These are phyloP conservation scores for Saccharomyces hybrid DNA, from an alignment of 1,139 yeast species.

Conservation along the genomic window DNA sequence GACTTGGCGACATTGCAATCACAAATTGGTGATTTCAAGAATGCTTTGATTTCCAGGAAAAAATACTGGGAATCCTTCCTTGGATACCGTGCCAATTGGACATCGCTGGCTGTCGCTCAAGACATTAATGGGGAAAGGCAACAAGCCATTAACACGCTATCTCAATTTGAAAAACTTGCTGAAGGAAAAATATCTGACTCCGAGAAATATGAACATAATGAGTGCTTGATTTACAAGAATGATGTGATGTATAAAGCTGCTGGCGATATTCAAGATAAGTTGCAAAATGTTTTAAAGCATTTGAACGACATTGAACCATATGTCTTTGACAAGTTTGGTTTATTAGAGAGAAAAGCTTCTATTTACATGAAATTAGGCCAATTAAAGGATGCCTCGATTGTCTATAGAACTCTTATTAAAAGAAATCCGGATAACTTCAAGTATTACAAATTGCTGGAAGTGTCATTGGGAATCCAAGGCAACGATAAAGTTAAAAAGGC, in stretches of 20 bases:
- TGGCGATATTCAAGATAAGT: constrained; percentile 36
- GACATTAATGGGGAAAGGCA: constrained; percentile 61
- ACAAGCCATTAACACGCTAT: constrained; percentile 63
- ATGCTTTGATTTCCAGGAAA: constrained; percentile 56
- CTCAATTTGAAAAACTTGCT: constrained; percentile 66
- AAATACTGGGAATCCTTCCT: constrained; percentile 67
- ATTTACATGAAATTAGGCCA: constrained; percentile 42
- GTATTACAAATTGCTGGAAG: constrained; percentile 62
- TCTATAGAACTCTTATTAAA: constrained; percentile 63
- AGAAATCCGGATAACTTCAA: constrained; percentile 76
- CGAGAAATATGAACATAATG: constrained; percentile 73
- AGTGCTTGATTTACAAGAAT: constrained; percentile 68
- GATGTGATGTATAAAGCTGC: constrained; percentile 58
- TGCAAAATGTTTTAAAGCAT: constrained; percentile 53
- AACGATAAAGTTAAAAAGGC: constrained; percentile 40
- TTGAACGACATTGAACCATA: constrained; percentile 47
- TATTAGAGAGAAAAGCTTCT: constrained; percentile 60
- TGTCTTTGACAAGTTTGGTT: constrained; percentile 57
- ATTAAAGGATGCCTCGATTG: constrained; percentile 54
- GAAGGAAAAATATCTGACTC: constrained; percentile 58
- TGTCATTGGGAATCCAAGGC: constrained; percentile 43
- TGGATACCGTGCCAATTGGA: constrained; percentile 89
- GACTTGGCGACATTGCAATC: constrained; percentile 76
- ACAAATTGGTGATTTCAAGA: constrained; percentile 68
- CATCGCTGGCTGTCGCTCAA: constrained; percentile 79